Conservation (phyloP, 1,139 yeast genomes). For the Zygoascus sp. region DNA sequence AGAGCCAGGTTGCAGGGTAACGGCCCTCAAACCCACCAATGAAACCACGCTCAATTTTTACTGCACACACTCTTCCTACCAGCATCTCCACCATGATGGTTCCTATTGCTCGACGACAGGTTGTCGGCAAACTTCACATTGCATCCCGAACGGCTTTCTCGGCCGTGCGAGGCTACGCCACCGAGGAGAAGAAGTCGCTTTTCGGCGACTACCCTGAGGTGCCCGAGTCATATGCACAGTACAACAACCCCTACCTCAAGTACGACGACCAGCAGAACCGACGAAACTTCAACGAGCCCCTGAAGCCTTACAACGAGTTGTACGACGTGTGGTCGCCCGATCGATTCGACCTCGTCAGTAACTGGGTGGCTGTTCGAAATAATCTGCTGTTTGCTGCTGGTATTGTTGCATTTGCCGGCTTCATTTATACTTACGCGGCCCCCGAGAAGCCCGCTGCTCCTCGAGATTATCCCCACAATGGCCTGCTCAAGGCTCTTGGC, state of each 20-base stretch:
- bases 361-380: slow-evolving; percentile 55
- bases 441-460: slow-evolving; percentile 78
- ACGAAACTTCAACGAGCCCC: slow-evolving; percentile 70
- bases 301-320: slow-evolving; percentile 44
- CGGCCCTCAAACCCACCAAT: slow-evolving; percentile 2
- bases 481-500: slow-evolving; percentile 70
- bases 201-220: slow-evolving; percentile 49
- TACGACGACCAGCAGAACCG: slow-evolving; percentile 82
- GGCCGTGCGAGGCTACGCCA: slow-evolving; percentile 7
- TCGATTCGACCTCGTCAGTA: slow-evolving; percentile 56
- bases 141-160: neutral
- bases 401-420: slow-evolving; percentile 51
- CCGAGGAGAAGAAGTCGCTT: slow-evolving; percentile 8
- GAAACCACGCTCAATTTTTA: slow-evolving; percentile 5
- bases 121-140: neutral
- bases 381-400: slow-evolving; percentile 50
- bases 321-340: slow-evolving; percentile 89
- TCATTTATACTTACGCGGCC: slow-evolving; percentile 54
- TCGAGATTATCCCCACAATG: slow-evolving; percentile 69
- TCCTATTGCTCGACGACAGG: slow-evolving; percentile 8
- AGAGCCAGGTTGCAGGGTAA: slow-evolving; percentile 6
- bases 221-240: slow-evolving; percentile 48
- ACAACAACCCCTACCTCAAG: slow-evolving; percentile 63
- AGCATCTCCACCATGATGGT: slow-evolving; percentile 3
- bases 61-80: neutral